These are phyloP conservation scores for Lagerstroemia speciosa DNA, from an alignment of 345 rosid species.

Conservation along the genomic window DNA sequence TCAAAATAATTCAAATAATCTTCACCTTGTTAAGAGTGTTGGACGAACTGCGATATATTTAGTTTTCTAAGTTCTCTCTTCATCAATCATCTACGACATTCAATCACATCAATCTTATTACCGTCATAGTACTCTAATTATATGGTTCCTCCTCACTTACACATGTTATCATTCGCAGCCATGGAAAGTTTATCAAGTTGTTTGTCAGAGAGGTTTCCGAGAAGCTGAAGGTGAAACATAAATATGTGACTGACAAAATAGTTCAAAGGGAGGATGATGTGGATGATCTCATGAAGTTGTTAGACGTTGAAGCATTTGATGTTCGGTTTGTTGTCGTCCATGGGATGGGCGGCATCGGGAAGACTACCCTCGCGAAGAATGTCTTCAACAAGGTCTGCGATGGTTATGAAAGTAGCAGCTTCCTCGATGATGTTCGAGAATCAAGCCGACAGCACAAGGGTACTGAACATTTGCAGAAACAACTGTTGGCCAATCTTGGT, in stretches of 20 bases:
- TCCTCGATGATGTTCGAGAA: not conserved
- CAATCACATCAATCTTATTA: no score
- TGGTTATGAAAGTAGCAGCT: not conserved
- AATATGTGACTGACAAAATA: not conserved
- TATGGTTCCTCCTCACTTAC: no score
- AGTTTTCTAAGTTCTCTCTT: no score
- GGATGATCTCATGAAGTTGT: not conserved
- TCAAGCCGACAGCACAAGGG: not conserved
- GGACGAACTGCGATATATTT: no score
- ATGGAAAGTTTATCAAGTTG: not conserved
- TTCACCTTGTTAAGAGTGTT: no score
- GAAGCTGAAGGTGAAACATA: not conserved
- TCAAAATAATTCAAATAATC: no score
- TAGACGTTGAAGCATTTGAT: not conserved
- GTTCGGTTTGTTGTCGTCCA: not conserved
- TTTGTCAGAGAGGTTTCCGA: not conserved
- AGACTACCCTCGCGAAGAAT: not conserved
- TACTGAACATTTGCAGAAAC: not conserved
- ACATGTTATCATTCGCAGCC: not conserved
- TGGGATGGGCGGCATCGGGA: slow-evolving; percentile 1
- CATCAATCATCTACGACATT: no score
- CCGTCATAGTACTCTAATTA: no score
- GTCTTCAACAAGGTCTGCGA: not conserved
- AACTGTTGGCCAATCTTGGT: not conserved
- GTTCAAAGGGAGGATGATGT: not conserved